phyloP scores from a whole-genome alignment of 208 protist species.

The Trypanosoma vivax region DNA sequence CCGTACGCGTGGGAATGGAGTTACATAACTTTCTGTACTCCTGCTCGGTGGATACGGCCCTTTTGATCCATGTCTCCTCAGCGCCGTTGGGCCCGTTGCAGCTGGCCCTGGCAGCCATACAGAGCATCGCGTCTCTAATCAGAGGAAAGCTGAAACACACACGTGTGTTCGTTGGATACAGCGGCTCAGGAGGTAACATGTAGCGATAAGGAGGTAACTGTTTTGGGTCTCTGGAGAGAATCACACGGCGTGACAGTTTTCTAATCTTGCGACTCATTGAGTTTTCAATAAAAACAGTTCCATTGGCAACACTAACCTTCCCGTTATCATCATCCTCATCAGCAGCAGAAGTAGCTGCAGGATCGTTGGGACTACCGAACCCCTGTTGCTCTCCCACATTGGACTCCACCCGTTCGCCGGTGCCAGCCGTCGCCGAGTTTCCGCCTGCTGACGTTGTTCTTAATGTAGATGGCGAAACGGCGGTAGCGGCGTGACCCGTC shows the following conservation, averaged over 20 bases:
- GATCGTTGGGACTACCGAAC: not conserved
- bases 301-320: constrained; percentile 29
- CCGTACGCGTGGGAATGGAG: constrained; percentile 47
- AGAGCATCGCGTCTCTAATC: constrained; percentile 65
- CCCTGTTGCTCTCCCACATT: not conserved
- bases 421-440: too few species aligned
- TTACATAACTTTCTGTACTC: constrained; percentile 28
- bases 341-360: not conserved
- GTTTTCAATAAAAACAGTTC: constrained; percentile 58
- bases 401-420: not conserved
- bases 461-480: too few species aligned
- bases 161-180: constrained; percentile 56
- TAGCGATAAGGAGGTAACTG: constrained; percentile 63
- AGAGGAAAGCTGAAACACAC: constrained; percentile 45
- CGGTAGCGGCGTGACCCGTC: too few species aligned
- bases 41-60: constrained; percentile 7
- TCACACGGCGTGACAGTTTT: constrained; percentile 53
- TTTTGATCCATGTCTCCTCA: not conserved
- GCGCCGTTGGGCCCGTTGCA: not conserved
- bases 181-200: constrained; percentile 72
- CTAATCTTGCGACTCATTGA: constrained; percentile 44
- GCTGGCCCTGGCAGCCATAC: constrained; percentile 38
- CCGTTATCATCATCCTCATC: constrained; percentile 20
- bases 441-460: too few species aligned
- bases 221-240: constrained; percentile 31